These are phyloP conservation scores for Colletotrichum viniferum DNA, from an alignment of 2,329 filamentous ascomycete genomes.

Conservation along the genomic window DNA sequence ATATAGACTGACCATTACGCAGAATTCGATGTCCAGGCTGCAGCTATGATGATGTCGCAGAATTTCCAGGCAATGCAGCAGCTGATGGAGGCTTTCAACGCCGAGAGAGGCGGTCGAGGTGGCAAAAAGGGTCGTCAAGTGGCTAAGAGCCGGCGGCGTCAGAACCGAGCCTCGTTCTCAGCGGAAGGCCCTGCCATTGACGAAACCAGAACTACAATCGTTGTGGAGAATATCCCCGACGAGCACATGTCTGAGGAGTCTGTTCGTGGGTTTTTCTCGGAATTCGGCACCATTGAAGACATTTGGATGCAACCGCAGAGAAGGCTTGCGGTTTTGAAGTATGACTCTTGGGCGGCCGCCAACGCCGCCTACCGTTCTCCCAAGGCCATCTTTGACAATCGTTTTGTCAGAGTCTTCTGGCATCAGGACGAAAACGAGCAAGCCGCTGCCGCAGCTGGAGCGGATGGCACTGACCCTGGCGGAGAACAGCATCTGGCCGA, in stretches of 20 bases:
- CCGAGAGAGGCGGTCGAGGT: constrained; percentile 19
- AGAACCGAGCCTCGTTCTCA: constrained; percentile 62
- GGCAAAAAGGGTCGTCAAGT: constrained; percentile 32
- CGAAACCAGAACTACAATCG: constrained; percentile 68
- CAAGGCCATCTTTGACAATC: constrained; percentile 82
- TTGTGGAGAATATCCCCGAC: constrained; percentile 79
- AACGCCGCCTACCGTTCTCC: constrained; percentile 76
- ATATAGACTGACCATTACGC: background rate
- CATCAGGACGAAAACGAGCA: constrained; percentile 58
- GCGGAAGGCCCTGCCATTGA: constrained; percentile 67
- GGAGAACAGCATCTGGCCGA: constrained; percentile 32
- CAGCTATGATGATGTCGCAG: constrained; percentile 21
- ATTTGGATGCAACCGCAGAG: constrained; percentile 71
- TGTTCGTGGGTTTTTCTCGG: constrained; percentile 71
- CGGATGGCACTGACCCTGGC: constrained; percentile 23
- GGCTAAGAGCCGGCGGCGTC: constrained; percentile 11
- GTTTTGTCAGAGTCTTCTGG: constrained; percentile 88
- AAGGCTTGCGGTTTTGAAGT: constrained; percentile 73
- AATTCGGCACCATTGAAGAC: constrained; percentile 71
- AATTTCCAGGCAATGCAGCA: constrained; percentile 22
- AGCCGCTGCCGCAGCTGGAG: constrained; percentile 28
- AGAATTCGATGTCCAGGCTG: constrained; percentile 23
- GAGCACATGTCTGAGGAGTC: constrained; percentile 69
- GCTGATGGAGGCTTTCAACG: constrained; percentile 25
- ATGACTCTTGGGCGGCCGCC: constrained; percentile 67